These are phyloP conservation scores for Nicotiana otophora DNA, from an alignment of 257 asterid species.

Conservation along the genomic window DNA sequence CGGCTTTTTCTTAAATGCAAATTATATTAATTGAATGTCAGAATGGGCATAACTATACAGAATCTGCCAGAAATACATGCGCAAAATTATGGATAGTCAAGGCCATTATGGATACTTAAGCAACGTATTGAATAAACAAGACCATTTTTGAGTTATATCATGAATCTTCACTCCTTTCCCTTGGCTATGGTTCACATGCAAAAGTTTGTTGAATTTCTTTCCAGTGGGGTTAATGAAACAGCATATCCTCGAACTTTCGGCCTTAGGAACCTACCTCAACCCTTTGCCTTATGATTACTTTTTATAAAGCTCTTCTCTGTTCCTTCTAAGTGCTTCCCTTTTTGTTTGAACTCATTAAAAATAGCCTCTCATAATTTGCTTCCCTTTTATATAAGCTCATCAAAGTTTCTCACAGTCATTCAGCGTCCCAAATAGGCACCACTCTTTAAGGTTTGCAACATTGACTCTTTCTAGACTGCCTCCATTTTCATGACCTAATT, in stretches of 20 bases:
- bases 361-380: not conserved
- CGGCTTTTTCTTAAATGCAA: not conserved
- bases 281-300: not conserved
- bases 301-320: not conserved
- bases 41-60: not conserved
- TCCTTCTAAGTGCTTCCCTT: not conserved
- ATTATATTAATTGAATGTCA: not conserved
- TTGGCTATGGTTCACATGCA: not conserved
- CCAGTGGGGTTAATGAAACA: not conserved
- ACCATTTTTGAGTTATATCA: not conserved
- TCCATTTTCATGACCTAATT: not conserved
- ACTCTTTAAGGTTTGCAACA: not conserved
- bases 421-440: not conserved
- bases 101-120: not conserved
- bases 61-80: not conserved
- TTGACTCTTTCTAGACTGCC: not conserved
- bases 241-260: constrained; percentile 1
- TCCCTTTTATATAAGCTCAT: not conserved
- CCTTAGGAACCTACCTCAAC: not conserved
- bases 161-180: not conserved
- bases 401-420: not conserved
- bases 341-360: not conserved
- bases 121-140: not conserved
- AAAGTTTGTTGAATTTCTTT: not conserved
- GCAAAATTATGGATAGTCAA: not conserved